Percentiles rank a stretch among this genome's conserved stretches.
phyloP scores from a whole-genome alignment of 768 basidiomycete genomes.

The Austroboletus festivus region DNA sequence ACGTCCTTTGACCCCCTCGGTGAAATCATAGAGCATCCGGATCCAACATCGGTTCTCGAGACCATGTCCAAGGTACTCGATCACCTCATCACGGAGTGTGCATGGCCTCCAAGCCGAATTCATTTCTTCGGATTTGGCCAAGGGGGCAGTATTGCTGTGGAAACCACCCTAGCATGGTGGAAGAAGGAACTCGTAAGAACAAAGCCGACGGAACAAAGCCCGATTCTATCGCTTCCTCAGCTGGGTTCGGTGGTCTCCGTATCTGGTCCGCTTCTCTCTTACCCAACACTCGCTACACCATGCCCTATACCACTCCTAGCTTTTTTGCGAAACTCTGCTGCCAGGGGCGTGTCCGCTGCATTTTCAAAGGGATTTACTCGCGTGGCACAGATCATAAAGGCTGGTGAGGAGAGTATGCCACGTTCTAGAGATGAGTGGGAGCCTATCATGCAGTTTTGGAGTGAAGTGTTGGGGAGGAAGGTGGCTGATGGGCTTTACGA shows the following conservation, averaged over 20 bases:
- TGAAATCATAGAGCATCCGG: conserved; percentile 62
- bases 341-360: conserved; percentile 43
- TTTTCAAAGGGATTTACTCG: conserved; percentile 59
- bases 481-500: conserved; percentile 64
- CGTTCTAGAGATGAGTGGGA: conserved; percentile 74
- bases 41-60: conserved; percentile 68
- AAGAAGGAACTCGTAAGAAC: conserved; percentile 30
- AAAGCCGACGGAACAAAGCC: conserved; percentile 6
- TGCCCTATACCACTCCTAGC: conserved; percentile 64
- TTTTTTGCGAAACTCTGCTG: conserved; percentile 50
- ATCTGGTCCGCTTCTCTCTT: conserved; percentile 73
- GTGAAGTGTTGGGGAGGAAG: conserved; percentile 56
- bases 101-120: conserved; percentile 66
- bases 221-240: conserved; percentile 14
- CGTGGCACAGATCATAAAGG: conserved; percentile 49
- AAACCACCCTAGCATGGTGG: conserved; percentile 62
- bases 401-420: conserved; percentile 65
- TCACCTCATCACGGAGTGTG: conserved; percentile 56
- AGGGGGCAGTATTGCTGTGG: conserved; percentile 75
- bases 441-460: conserved; percentile 87
- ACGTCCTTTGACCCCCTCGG: conserved; percentile 77
- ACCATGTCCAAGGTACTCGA: conserved; percentile 50
- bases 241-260: conserved; percentile 70
- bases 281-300: conserved; percentile 54
- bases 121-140: conserved; percentile 90